A percentile compares a stretch with the other conserved stretches of the same genome.
These are phyloP conservation scores for Plasmodium vinckei DNA, from an alignment of 169 alveolate species.

Conservation along the genomic window DNA sequence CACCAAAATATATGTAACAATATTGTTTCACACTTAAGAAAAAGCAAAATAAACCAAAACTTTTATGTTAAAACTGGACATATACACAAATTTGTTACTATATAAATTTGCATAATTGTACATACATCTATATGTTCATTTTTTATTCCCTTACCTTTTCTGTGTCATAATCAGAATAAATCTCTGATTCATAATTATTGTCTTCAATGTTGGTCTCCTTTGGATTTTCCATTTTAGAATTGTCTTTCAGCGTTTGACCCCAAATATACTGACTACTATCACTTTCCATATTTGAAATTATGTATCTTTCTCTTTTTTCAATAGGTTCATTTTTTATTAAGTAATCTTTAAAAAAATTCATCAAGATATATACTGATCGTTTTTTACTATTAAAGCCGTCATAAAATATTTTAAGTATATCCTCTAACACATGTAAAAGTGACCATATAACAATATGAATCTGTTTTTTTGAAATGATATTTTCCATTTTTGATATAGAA, in stretches of 20 bases:
- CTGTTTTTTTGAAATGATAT: slow-evolving; percentile 49
- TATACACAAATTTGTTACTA: too few species aligned
- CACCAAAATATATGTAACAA: too few species aligned
- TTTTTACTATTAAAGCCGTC: slow-evolving; percentile 14
- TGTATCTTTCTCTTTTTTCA: neutral
- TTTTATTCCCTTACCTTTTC: too few species aligned
- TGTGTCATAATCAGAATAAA: too few species aligned
- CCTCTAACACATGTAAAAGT: slow-evolving; percentile 48
- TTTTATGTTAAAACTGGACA: too few species aligned
- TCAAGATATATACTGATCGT: slow-evolving; percentile 53
- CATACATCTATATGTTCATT: too few species aligned
- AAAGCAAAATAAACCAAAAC: too few species aligned
- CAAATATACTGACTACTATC: neutral
- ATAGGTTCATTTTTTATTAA: neutral
- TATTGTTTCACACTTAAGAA: too few species aligned
- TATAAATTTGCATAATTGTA: too few species aligned
- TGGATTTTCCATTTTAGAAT: too few species aligned
- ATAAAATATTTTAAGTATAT: slow-evolving; percentile 25
- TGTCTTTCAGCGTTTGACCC: neutral
- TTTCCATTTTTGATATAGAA: slow-evolving; percentile 19
- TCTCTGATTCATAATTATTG: too few species aligned
- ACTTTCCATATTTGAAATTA: neutral
- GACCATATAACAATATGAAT: slow-evolving; percentile 25
- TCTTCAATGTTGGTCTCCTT: too few species aligned
- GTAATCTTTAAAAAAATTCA: slow-evolving; percentile 13